Conservation (phyloP, 2,329 filamentous ascomycete genomes). For the Achaetomium macrosporum region DNA sequence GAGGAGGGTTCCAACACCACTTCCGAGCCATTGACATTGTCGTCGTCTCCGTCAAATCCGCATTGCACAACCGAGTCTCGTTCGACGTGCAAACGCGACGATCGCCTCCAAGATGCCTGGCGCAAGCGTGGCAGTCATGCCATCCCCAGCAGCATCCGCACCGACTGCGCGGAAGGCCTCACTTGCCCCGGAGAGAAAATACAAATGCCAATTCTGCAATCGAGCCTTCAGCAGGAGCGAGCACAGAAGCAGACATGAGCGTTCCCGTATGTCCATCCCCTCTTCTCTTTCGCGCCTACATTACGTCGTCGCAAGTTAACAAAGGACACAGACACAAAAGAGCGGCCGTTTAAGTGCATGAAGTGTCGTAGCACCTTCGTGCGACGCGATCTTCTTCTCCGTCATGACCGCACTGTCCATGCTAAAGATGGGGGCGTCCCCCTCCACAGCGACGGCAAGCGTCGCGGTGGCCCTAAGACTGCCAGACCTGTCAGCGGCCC, state of each 20-base stretch:
- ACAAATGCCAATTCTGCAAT: slow-evolving; percentile 99
- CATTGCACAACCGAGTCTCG: slow-evolving; percentile 10
- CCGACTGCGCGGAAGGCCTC: slow-evolving; percentile 70
- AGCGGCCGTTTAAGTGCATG: slow-evolving; percentile 96
- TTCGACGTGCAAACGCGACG: slow-evolving; percentile 29
- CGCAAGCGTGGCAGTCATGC: slow-evolving; percentile 59
- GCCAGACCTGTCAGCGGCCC: slow-evolving; percentile 57
- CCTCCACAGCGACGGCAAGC: slow-evolving; percentile 89
- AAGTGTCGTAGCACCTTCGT: slow-evolving; percentile 99
- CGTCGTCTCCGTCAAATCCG: slow-evolving; percentile 27
- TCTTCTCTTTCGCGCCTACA: background rate
- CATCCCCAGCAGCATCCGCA: slow-evolving; percentile 60
- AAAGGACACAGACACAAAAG: slow-evolving; percentile 80
- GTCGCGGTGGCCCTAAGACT: slow-evolving; percentile 66
- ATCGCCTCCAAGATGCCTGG: slow-evolving; percentile 57
- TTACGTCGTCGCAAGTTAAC: slow-evolving; percentile 14
- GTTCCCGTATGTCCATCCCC: slow-evolving; percentile 74
- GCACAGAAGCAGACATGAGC: slow-evolving; percentile 92
- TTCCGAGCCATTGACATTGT: slow-evolving; percentile 31
- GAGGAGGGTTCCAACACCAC: slow-evolving; percentile 29
- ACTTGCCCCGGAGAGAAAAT: slow-evolving; percentile 87
- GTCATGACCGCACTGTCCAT: slow-evolving; percentile 97
- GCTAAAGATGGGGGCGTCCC: slow-evolving; percentile 95
- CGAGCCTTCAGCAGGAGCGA: slow-evolving; percentile 96
- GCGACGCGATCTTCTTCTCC: slow-evolving; percentile 88